phyloP scores from a whole-genome alignment of 1,139 yeast genomes.

The Saccharomycopsis hybrid region DNA sequence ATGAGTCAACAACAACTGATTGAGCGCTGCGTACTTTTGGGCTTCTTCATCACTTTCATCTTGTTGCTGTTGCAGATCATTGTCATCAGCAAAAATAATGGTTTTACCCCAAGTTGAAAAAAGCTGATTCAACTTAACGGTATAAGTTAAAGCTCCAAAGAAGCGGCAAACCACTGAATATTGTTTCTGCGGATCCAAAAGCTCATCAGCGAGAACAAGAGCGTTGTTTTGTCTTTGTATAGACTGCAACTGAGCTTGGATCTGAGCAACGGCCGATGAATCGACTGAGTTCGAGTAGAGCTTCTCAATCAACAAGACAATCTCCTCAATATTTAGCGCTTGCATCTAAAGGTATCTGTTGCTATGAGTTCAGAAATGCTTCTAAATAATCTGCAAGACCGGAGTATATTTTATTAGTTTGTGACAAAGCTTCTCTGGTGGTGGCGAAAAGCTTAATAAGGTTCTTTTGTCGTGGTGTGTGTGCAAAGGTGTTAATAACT shows the following conservation, averaged over 20 bases:
- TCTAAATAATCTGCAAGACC: no score
- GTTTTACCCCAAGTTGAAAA: conserved; percentile 15
- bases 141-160: conserved; percentile 68
- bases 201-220: conserved; percentile 33
- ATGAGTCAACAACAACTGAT: conserved; percentile 17
- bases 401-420: no score
- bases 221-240: conserved; percentile 44
- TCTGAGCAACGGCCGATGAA: conserved; percentile 22
- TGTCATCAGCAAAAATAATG: conserved; percentile 14
- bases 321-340: background rate
- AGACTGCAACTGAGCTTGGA: conserved; percentile 48
- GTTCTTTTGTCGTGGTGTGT: no score
- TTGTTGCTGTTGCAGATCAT: conserved; percentile 24
- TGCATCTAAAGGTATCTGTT: no score
- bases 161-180: conserved; percentile 48
- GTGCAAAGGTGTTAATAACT: no score
- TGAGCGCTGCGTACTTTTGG: conserved; percentile 10
- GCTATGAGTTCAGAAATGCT: no score
- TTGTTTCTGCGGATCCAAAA: background rate
- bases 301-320: conserved; percentile 9
- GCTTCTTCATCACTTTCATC: no score
- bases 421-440: no score
- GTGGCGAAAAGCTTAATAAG: no score
- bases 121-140: conserved; percentile 43
- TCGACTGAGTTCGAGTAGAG: conserved; percentile 5